These are phyloP conservation scores for Termitomyces bulborhizus DNA, from an alignment of 768 basidiomycete species.

Conservation along the genomic window DNA sequence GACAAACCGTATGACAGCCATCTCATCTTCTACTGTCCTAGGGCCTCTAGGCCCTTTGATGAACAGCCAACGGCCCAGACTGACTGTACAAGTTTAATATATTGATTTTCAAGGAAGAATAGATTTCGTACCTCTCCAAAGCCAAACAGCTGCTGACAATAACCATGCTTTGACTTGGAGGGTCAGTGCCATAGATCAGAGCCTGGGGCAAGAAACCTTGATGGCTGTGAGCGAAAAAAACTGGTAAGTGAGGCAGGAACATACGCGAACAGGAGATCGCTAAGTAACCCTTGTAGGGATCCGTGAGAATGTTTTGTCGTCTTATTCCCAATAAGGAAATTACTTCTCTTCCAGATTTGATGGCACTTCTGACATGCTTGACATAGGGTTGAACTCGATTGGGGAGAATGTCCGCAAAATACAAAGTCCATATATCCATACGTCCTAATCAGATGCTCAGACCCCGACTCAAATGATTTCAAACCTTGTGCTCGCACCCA, in stretches of 20 bases:
- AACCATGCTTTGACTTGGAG: neutral
- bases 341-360: too few relatives aligned
- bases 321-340: too few relatives aligned
- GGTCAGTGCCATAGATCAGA: neutral
- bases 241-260: neutral
- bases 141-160: neutral
- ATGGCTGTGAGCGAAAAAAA: neutral
- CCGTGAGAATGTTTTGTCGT: too few relatives aligned
- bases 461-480: too few relatives aligned
- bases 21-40: neutral
- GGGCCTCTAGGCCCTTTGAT: neutral
- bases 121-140: neutral
- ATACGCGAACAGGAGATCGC: too few relatives aligned
- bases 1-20: slow-evolving; percentile 11
- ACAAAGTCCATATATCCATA: too few relatives aligned
- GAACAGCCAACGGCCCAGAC: neutral
- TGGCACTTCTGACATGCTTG: too few relatives aligned
- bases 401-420: too few relatives aligned
- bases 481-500: too few relatives aligned
- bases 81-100: neutral
- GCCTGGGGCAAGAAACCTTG: neutral
- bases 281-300: too few relatives aligned
- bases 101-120: neutral
- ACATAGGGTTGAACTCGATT: too few relatives aligned
- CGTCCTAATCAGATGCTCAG: too few relatives aligned